Evolutionary conservation across 2,329 filamentous ascomycete species (phyloP).

Genomic region (Sphaerostilbella broomeana): DNA sequence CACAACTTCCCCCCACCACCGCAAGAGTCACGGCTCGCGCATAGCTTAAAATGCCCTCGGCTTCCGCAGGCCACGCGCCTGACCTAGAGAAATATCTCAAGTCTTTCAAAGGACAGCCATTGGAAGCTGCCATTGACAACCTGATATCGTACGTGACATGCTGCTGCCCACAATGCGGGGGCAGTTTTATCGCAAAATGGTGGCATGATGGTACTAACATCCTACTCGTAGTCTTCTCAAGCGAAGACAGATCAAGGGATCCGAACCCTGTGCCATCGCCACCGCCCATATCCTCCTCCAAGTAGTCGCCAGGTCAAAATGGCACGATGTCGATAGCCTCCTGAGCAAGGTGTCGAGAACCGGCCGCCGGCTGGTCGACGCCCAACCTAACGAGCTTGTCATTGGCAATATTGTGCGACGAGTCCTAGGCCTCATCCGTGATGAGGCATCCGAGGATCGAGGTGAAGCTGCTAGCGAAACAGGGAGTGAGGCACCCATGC

Average conservation of each 20-base stretch:
- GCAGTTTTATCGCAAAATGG: neutral
- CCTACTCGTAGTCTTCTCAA: slow-evolving; percentile 64
- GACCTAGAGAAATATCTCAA: slow-evolving; percentile 73
- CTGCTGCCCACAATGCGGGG: slow-evolving; percentile 12
- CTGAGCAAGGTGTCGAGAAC: slow-evolving; percentile 73
- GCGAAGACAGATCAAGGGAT: slow-evolving; percentile 79
- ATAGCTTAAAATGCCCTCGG: slow-evolving; percentile 28
- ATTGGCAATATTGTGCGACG: slow-evolving; percentile 92
- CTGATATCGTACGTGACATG: slow-evolving; percentile 63
- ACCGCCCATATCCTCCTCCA: slow-evolving; percentile 84
- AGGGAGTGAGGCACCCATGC: slow-evolving; percentile 40
- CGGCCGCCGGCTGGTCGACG: slow-evolving; percentile 69
- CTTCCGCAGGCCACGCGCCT: slow-evolving; percentile 47
- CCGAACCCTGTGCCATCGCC: slow-evolving; percentile 82
- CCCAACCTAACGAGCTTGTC: slow-evolving; percentile 83
- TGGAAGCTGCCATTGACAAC: slow-evolving; percentile 78
- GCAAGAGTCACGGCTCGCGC: neutral
- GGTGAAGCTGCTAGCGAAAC: slow-evolving; percentile 58
- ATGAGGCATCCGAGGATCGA: slow-evolving; percentile 77
- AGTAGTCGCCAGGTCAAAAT: slow-evolving; percentile 76
- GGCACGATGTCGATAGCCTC: slow-evolving; percentile 68
- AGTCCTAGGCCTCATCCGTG: slow-evolving; percentile 82
- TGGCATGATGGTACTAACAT: neutral
- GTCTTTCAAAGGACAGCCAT: slow-evolving; percentile 64
- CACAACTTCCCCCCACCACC: neutral